Evolutionary conservation across 768 basidiomycete species (phyloP).

Genomic region (Lentinus tigrinus): DNA sequence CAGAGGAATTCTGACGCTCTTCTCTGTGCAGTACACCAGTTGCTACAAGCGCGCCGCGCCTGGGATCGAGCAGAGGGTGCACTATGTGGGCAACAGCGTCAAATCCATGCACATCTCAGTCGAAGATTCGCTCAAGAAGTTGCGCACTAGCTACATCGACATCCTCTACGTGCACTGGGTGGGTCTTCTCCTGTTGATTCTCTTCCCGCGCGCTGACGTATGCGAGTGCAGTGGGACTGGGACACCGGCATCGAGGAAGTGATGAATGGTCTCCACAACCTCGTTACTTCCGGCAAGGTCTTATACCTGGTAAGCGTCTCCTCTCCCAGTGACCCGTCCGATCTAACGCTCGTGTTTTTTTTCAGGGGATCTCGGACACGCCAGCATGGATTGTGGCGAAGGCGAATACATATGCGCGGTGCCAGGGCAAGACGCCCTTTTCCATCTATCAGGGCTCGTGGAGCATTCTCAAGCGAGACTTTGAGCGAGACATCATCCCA

Average conservation of each 20-base stretch:
- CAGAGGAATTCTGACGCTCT: not conserved
- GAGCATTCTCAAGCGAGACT: conserved; percentile 36
- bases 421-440: conserved; percentile 37
- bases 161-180: conserved; percentile 43
- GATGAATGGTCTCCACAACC: conserved; percentile 51
- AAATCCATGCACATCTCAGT: conserved; percentile 37
- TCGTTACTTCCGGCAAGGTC: conserved; percentile 52
- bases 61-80: conserved; percentile 17
- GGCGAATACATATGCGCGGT: conserved; percentile 39
- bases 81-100: conserved; percentile 38
- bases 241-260: conserved; percentile 53
- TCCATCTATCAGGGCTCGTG: conserved; percentile 35
- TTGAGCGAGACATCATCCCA: conserved; percentile 40
- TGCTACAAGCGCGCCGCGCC: conserved; percentile 21
- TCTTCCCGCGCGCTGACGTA: conserved; percentile 41
- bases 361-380: conserved; percentile 27
- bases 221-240: conserved; percentile 53
- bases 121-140: conserved; percentile 37
- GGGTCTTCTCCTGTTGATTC: conserved; percentile 36
- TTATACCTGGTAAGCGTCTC: conserved; percentile 27
- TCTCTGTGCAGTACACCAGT: conserved; percentile 22
- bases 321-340: not conserved
- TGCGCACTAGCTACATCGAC: conserved; percentile 46
- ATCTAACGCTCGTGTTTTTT: not conserved
- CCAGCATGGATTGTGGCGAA: conserved; percentile 38